These are phyloP conservation scores for Apiospora arundinis DNA, from an alignment of 2,329 filamentous ascomycete species.

Conservation along the genomic window DNA sequence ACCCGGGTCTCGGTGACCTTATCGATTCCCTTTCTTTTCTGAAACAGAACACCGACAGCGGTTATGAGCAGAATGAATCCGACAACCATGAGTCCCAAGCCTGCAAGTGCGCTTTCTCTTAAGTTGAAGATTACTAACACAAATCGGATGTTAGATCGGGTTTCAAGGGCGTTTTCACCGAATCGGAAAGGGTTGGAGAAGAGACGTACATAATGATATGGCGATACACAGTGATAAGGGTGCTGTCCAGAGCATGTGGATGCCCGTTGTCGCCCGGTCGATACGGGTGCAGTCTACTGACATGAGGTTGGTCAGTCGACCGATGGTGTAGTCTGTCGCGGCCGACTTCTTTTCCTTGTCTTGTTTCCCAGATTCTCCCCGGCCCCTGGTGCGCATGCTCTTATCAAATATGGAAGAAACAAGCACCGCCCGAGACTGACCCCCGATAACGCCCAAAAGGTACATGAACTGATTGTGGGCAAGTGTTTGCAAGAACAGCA, in stretches of 20 bases:
- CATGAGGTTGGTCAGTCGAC: constrained; percentile 87
- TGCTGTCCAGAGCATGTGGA: constrained; percentile 89
- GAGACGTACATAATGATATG: constrained; percentile 61
- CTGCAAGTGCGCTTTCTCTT: constrained; percentile 83
- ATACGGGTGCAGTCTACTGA: constrained; percentile 89
- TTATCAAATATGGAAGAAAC: constrained; percentile 90
- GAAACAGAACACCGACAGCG: constrained; percentile 76
- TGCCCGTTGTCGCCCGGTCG: constrained; percentile 81
- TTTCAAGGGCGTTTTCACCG: not conserved
- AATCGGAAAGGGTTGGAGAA: not conserved
- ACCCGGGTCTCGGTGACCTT: constrained; percentile 89
- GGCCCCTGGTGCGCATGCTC: constrained; percentile 81
- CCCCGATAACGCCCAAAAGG: constrained; percentile 84
- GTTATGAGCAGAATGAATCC: constrained; percentile 76
- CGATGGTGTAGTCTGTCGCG: constrained; percentile 60
- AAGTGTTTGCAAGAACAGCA: constrained; percentile 82
- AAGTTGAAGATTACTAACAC: constrained; percentile 73
- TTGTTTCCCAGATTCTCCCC: constrained; percentile 74
- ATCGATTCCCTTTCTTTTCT: constrained; percentile 78
- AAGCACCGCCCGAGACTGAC: constrained; percentile 76
- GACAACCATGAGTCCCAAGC: constrained; percentile 79
- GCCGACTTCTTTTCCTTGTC: not conserved
- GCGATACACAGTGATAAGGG: constrained; percentile 79
- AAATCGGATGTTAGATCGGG: not conserved
- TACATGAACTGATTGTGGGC: constrained; percentile 88